Evolutionary conservation across 1,284 basidiomycete species (phyloP).

Genomic region (Polyporus tsugae): DNA sequence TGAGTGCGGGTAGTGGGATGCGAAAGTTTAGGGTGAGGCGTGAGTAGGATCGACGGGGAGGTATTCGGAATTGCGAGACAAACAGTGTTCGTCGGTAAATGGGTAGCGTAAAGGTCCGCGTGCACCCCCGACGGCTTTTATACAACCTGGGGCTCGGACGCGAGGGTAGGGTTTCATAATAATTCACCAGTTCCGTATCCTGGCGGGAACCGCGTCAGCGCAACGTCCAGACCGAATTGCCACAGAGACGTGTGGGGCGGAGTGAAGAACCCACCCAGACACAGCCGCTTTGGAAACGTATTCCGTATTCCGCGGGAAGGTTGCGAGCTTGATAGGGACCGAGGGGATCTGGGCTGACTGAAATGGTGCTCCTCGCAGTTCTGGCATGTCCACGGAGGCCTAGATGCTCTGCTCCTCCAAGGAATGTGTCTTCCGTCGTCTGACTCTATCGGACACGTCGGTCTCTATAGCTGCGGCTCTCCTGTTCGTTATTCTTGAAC

Average conservation of each 20-base stretch:
- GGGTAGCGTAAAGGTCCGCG: conserved; percentile 2
- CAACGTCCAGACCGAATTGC: conserved; percentile 27
- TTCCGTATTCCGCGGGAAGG: conserved; percentile 2
- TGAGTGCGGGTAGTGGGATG: background rate
- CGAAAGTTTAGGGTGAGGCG: background rate
- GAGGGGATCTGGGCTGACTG: conserved; percentile 19
- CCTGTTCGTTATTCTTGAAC: background rate
- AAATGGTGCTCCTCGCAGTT: conserved; percentile 9
- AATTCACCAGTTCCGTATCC: conserved; percentile 23
- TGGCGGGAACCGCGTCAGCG: conserved; percentile 31
- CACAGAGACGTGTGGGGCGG: conserved; percentile 10
- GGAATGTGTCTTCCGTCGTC: conserved; percentile 19
- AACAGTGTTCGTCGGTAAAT: conserved; percentile 9
- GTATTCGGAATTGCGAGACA: background rate
- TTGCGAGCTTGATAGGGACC: conserved; percentile 1
- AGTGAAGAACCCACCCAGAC: conserved; percentile 23
- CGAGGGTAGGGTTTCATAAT: conserved; percentile 8
- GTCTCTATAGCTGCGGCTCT: conserved; percentile 2
- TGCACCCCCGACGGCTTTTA: conserved; percentile 18
- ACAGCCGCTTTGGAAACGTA: conserved; percentile 12
- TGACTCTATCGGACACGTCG: conserved; percentile 6
- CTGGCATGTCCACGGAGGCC: background rate
- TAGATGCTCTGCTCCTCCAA: conserved; percentile 12
- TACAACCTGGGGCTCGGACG: conserved; percentile 18
- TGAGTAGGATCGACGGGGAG: conserved; percentile 2